phyloP scores from a whole-genome alignment of 75 land plant genomes.

The Isoetes taiwanensis region DNA sequence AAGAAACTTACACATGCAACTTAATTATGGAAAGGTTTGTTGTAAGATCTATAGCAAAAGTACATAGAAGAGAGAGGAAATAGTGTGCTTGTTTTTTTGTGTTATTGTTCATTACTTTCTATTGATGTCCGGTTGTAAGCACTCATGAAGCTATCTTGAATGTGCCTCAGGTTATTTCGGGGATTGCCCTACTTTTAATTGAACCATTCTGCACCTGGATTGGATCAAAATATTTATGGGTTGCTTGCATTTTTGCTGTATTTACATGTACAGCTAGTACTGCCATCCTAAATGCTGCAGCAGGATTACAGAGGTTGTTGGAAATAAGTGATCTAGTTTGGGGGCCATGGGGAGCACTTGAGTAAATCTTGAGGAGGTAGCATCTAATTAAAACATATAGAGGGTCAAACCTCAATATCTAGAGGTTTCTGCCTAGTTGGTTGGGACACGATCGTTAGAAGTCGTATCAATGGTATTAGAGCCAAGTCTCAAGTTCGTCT shows the following conservation, averaged over 20 bases:
- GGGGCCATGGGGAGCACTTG: neutral
- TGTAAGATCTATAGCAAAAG: too few relatives aligned
- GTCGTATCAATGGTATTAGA: neutral
- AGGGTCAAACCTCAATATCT: too few relatives aligned
- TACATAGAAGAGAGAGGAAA: too few relatives aligned
- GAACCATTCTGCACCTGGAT: conserved; percentile 65
- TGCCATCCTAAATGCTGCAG: conserved; percentile 48
- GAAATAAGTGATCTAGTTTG: too few relatives aligned
- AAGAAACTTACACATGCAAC: too few relatives aligned
- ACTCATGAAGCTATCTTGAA: too few relatives aligned
- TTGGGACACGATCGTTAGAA: neutral
- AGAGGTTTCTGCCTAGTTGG: neutral
- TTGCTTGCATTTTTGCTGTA: conserved; percentile 75
- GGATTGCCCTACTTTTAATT: conserved; percentile 65
- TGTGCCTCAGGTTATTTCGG: conserved; percentile 71
- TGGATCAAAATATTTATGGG: conserved; percentile 77
- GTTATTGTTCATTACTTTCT: too few relatives aligned
- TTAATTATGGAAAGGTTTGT: too few relatives aligned
- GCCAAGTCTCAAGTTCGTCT: too few relatives aligned
- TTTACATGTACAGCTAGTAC: conserved; percentile 80
- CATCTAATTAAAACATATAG: neutral
- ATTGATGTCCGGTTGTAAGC: too few relatives aligned
- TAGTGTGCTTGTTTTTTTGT: too few relatives aligned
- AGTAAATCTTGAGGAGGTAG: too few relatives aligned
- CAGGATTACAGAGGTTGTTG: conserved; percentile 29